Conservation (phyloP, 140 eudicot genomes). For the Erigeron philadelphicus region DNA sequence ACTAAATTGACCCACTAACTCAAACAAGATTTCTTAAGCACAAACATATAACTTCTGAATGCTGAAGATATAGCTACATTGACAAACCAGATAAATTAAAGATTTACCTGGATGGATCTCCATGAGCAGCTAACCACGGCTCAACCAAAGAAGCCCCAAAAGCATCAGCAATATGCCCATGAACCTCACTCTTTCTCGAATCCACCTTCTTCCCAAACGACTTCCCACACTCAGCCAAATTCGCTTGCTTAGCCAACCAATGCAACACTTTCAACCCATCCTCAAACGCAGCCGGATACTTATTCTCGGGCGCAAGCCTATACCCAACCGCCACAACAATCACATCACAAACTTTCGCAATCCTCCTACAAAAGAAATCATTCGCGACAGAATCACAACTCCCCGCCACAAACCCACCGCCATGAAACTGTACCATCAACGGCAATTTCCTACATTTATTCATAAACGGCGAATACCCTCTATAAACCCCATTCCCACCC, state of each 20-base stretch:
- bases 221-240: conserved; percentile 89
- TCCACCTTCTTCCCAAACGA: conserved; percentile 52
- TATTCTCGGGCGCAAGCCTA: conserved; percentile 93
- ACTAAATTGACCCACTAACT: too few species aligned
- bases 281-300: conserved; percentile 88
- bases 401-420: conserved; percentile 94
- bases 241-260: conserved; percentile 93
- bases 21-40: too few species aligned
- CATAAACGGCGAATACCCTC: conserved; percentile 69
- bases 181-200: conserved; percentile 58
- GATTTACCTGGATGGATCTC: conserved; percentile 87
- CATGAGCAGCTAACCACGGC: conserved; percentile 99
- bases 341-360: conserved; percentile 84
- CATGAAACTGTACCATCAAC: conserved; percentile 88
- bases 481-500: conserved; percentile 50
- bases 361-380: conserved; percentile 82
- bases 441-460: conserved; percentile 58
- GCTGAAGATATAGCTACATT: neutral
- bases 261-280: conserved; percentile 94
- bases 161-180: conserved; percentile 70
- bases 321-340: conserved; percentile 93
- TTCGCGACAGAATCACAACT: conserved; percentile 84
- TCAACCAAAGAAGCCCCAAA: conserved; percentile 98
- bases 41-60: neutral
- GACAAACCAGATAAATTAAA: neutral